Evolutionary conservation across 257 asterid species (phyloP).

Genomic region (Solanum chmielewskii): DNA sequence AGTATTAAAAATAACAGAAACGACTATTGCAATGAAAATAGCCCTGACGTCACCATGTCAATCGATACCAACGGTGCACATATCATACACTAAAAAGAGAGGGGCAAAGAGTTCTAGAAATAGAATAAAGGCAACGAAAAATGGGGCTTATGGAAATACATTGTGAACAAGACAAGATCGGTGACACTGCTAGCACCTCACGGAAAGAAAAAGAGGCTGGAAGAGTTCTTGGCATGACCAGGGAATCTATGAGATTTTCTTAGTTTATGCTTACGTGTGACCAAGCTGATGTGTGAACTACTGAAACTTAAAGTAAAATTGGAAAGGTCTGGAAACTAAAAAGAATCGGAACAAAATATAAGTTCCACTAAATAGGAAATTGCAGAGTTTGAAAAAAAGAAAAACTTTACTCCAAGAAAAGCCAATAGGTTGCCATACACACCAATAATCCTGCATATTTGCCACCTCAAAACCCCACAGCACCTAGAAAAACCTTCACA

Average conservation of each 20-base stretch:
- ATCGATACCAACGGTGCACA: not conserved
- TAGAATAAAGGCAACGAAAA: not conserved
- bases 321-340: not conserved
- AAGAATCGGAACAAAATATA: not conserved
- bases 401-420: not conserved
- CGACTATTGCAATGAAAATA: not conserved
- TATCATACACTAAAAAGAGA: not conserved
- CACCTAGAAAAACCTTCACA: not conserved
- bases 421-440: not conserved
- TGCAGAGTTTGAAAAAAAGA: not conserved
- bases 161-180: not conserved
- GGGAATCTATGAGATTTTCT: not conserved
- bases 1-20: not conserved
- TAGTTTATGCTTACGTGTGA: not conserved
- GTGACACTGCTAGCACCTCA: not conserved
- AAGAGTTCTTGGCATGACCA: not conserved
- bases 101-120: not conserved
- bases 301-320: not conserved
- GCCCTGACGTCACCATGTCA: not conserved
- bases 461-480: not conserved
- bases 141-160: not conserved
- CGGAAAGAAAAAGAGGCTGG: not conserved
- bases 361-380: not conserved
- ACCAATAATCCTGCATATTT: not conserved
- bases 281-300: not conserved